A percentile compares a stretch with the other conserved stretches of the same genome.
Evolutionary conservation across 768 basidiomycete genomes (phyloP).

Genomic region (Kwoniella newhampshirensis): DNA sequence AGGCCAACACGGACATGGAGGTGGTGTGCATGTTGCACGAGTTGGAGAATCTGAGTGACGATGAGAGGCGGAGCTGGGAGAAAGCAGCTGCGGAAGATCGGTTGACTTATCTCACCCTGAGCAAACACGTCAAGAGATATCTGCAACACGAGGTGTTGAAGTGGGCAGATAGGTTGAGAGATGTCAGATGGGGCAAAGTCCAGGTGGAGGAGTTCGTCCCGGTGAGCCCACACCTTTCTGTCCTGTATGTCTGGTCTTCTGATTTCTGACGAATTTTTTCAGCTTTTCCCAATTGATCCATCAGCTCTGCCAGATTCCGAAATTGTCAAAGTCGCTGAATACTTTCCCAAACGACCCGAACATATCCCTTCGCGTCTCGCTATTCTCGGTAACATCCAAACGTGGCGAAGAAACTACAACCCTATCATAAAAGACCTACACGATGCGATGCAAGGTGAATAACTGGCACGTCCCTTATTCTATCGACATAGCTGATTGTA

Average conservation of each 20-base stretch:
- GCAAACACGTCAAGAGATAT: conserved; percentile 14
- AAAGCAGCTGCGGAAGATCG: conserved; percentile 1
- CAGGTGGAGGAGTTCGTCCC: conserved; percentile 19
- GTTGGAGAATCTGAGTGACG: conserved; percentile 7
- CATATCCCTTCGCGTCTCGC: conserved; percentile 18
- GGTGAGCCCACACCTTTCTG: conserved; percentile 8
- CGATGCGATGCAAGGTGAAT: conserved; percentile 11
- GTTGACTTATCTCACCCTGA: conserved; percentile 12
- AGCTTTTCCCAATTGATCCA: conserved; percentile 21
- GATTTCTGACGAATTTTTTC: neutral
- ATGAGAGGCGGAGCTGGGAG: conserved; percentile 14
- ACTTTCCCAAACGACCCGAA: conserved; percentile 15
- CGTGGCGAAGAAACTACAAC: conserved; percentile 17
- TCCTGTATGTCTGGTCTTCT: no score
- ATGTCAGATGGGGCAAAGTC: conserved; percentile 16
- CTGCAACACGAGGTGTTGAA: conserved; percentile 8
- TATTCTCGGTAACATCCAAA: conserved; percentile 20
- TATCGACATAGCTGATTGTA: neutral
- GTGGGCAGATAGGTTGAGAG: conserved; percentile 10
- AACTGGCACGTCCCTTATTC: neutral
- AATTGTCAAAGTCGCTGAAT: conserved; percentile 5
- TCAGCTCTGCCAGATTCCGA: conserved; percentile 6
- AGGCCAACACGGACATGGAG: conserved; percentile 9
- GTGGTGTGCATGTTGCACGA: conserved; percentile 20
- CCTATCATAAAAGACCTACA: conserved; percentile 16